A percentile compares a stretch with the other conserved stretches of the same genome.
phyloP scores from a whole-genome alignment of 176 grass and related monocot genomes.

The Hsuehochloa calcarea region DNA sequence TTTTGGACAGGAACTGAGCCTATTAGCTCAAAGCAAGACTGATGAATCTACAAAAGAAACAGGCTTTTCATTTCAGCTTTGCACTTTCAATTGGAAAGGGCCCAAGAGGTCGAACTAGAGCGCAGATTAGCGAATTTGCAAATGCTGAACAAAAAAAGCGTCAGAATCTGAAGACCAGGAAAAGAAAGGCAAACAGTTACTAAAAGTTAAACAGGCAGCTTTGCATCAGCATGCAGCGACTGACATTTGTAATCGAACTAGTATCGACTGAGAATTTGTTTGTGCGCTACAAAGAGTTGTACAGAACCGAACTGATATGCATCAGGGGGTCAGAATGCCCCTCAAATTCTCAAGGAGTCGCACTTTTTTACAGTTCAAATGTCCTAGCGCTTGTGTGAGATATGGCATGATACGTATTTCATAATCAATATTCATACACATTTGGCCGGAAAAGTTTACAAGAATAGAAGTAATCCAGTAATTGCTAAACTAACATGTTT shows the following conservation, averaged over 20 bases:
- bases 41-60: constrained; percentile 1
- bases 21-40: neutral
- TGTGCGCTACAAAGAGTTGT: neutral
- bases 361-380: constrained; percentile 22
- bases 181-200: neutral
- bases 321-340: neutral
- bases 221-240: neutral
- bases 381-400: neutral
- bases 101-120: neutral
- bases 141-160: neutral
- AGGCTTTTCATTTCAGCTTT: neutral
- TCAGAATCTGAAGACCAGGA: neutral
- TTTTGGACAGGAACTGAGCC: too few species aligned
- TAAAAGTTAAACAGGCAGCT: neutral
- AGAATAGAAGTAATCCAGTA: constrained; percentile 21
- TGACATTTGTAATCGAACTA: neutral
- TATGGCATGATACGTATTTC: constrained; percentile 21
- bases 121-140: neutral
- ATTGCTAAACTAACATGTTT: constrained; percentile 33
- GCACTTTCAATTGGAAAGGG: neutral
- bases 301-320: neutral
- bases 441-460: constrained; percentile 21
- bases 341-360: neutral
- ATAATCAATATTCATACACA: constrained; percentile 14
- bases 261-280: neutral